Percentiles rank a stretch among this genome's conserved stretches.
Conservation (phyloP, 192 early-diverging fungal genomes). For the Coemansia sp. region DNA sequence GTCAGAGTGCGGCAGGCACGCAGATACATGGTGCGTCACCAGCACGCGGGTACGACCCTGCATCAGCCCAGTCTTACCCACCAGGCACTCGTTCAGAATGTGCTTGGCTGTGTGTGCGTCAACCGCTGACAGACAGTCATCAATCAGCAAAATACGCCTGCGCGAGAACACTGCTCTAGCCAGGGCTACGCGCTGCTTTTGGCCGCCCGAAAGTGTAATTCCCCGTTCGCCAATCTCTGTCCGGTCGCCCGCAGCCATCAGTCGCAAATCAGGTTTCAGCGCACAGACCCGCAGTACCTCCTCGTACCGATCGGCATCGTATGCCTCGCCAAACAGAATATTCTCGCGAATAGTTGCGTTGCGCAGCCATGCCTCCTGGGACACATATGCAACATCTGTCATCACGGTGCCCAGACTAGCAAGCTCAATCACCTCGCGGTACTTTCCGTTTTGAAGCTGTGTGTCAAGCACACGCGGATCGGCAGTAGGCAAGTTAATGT, state of each 20-base stretch:
- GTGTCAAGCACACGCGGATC: constrained; percentile 4
- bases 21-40: constrained; percentile 82
- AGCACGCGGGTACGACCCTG: constrained; percentile 77
- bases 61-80: constrained; percentile 64
- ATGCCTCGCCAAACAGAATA: constrained; percentile 80
- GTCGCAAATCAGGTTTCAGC: constrained; percentile 78
- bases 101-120: constrained; percentile 92
- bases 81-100: constrained; percentile 74
- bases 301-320: constrained; percentile 71
- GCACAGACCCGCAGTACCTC: constrained; percentile 83
- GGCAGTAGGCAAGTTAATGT: constrained; percentile 34
- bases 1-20: constrained; percentile 57
- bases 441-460: constrained; percentile 9
- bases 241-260: constrained; percentile 77
- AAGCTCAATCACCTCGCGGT: constrained; percentile 26
- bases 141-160: constrained; percentile 67
- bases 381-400: constrained; percentile 79
- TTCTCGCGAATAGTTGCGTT: constrained; percentile 78
- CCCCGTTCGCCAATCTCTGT: constrained; percentile 96
- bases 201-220: constrained; percentile 79
- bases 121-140: constrained; percentile 92
- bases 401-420: constrained; percentile 41
- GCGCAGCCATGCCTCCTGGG: constrained; percentile 76
- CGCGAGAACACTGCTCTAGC: constrained; percentile 81
- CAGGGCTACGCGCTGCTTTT: constrained; percentile 83